Evolutionary conservation across 78 protist species (phyloP).

Genomic region (Mastigamoeba balamuthi): DNA sequence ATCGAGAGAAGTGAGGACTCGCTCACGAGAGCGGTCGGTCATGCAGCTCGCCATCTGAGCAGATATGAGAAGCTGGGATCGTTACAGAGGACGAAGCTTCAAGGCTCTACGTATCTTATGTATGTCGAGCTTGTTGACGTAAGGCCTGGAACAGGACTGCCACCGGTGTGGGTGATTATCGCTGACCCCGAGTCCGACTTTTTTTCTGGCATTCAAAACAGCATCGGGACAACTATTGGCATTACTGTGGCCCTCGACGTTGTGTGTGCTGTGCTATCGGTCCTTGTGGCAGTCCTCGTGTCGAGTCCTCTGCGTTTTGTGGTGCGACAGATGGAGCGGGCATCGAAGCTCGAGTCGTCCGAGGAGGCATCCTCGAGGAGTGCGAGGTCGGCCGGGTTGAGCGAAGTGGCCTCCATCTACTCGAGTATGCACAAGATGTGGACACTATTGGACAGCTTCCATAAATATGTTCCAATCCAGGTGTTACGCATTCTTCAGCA

Average conservation of each 20-base stretch:
- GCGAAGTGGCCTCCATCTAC: neutral
- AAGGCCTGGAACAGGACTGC: neutral
- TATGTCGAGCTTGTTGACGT: neutral
- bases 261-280: neutral
- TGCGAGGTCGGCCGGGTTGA: neutral
- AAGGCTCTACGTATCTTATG: neutral
- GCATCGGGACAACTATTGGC: neutral
- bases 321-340: neutral
- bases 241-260: neutral
- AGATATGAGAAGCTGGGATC: no score
- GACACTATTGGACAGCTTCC: neutral
- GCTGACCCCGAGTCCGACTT: neutral
- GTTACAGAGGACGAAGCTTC: no score
- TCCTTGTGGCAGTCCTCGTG: neutral
- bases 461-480: neutral
- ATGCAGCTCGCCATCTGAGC: no score
- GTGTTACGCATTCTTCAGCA: neutral
- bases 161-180: neutral
- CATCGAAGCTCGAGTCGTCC: neutral
- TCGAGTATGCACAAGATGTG: neutral
- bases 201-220: neutral
- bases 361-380: neutral
- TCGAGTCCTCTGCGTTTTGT: neutral
- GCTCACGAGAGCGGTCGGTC: no score
- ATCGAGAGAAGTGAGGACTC: no score